A percentile compares a stretch with the other conserved stretches of the same genome.
Conservation (phyloP, 108 stramenopile species). For the Pseudonitzschia multiseries region DNA sequence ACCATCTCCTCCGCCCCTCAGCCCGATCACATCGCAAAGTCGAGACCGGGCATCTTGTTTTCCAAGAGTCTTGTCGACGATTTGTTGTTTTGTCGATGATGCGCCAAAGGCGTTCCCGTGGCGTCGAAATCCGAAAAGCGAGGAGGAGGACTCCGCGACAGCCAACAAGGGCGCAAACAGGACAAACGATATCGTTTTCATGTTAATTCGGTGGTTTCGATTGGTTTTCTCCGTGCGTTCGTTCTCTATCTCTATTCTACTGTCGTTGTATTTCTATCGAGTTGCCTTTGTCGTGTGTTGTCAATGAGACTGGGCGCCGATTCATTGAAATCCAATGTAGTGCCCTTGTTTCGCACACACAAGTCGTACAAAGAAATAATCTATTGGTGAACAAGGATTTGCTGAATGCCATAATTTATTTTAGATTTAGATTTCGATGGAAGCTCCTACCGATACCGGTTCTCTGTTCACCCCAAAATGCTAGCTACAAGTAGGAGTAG, state of each 20-base stretch:
- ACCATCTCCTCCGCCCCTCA: slow-evolving; percentile 28
- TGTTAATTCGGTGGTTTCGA: not conserved
- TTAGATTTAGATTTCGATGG: not conserved
- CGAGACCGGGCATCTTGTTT: not conserved
- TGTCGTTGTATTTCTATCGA: not conserved
- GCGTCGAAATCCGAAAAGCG: not conserved
- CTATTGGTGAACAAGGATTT: not conserved
- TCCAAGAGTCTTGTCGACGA: not conserved
- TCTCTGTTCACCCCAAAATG: no score
- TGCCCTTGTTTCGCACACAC: no score
- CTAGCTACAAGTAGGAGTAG: no score
- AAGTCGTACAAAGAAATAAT: no score
- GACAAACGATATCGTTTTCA: not conserved
- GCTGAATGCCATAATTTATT: no score
- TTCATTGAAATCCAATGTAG: not conserved
- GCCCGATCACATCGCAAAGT: not conserved
- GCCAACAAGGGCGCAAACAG: not conserved
- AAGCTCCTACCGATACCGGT: not conserved
- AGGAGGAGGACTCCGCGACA: not conserved
- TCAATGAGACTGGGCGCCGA: not conserved
- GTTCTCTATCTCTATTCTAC: not conserved
- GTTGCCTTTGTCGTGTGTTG: not conserved
- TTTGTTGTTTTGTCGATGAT: not conserved
- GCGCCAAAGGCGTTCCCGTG: not conserved
- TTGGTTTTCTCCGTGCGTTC: not conserved